Evolutionary conservation across 2,329 filamentous ascomycete genomes (phyloP).

Genomic region (Pseudogymnoascus sp.): DNA sequence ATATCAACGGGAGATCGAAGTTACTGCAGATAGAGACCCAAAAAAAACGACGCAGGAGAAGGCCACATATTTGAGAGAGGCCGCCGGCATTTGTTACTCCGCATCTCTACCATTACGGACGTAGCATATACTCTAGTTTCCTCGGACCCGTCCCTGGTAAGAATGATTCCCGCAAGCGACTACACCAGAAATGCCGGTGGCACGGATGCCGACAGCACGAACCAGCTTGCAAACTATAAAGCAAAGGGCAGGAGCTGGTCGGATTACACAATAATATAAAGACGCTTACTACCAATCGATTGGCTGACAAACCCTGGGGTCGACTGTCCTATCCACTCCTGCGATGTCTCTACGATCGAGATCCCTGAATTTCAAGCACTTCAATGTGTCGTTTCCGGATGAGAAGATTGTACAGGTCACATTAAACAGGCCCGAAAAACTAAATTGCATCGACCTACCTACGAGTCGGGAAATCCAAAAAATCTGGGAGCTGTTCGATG

Average conservation of each 20-base stretch:
- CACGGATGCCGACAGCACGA: not conserved
- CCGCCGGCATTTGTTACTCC: not conserved
- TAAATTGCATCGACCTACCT: constrained; percentile 42
- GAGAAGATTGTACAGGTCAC: constrained; percentile 49
- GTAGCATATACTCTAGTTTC: not conserved
- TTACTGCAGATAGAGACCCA: not conserved
- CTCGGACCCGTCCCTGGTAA: not conserved
- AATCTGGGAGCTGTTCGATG: constrained; percentile 51
- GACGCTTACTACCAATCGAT: not conserved
- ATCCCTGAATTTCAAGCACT: constrained; percentile 11
- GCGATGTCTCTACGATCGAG: constrained; percentile 4
- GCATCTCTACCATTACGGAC: not conserved
- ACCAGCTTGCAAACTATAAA: constrained; percentile 7
- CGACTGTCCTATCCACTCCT: not conserved
- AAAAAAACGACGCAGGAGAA: not conserved
- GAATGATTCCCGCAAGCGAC: not conserved
- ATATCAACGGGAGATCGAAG: not conserved
- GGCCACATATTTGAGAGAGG: not conserved
- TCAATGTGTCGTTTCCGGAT: constrained; percentile 38
- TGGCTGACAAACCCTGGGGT: not conserved
- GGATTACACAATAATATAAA: not conserved
- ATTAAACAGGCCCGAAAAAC: constrained; percentile 46
- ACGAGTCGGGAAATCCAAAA: constrained; percentile 31
- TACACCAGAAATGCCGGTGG: not conserved
- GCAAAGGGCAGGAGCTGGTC: not conserved